Evolutionary conservation across 805 yeast genomes (phyloP).

Genomic region (Peterozyma toletana): DNA sequence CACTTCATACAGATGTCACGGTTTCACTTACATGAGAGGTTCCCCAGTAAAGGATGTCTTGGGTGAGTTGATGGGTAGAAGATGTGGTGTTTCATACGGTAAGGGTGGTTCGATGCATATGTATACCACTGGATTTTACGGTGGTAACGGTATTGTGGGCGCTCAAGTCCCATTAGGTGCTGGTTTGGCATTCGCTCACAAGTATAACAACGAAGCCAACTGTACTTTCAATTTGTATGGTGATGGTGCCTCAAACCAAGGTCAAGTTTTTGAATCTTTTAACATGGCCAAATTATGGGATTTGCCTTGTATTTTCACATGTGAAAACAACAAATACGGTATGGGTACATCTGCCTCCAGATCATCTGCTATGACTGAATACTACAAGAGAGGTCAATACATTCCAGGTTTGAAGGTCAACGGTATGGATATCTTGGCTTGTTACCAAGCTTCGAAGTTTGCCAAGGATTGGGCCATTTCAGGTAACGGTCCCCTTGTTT

Average conservation of each 20-base stretch:
- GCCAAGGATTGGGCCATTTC: constrained; percentile 93
- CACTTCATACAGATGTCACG: constrained; percentile 98
- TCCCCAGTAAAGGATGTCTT: constrained; percentile 82
- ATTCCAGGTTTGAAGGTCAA: constrained; percentile 97
- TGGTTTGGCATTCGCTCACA: constrained; percentile 97
- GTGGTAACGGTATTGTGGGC: constrained; percentile 99
- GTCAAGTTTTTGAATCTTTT: constrained; percentile 96
- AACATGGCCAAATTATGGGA: constrained; percentile 99
- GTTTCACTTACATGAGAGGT: constrained; percentile 95
- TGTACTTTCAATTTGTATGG: constrained; percentile 91
- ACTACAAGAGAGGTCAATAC: constrained; percentile 98
- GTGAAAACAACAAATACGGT: constrained; percentile 99
- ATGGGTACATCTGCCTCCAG: constrained; percentile 99
- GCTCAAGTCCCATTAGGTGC: constrained; percentile 99
- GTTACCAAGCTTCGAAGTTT: constrained; percentile 91
- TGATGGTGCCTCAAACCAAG: constrained; percentile 99
- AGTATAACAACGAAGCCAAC: constrained; percentile 72
- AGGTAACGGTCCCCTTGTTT: constrained; percentile 93
- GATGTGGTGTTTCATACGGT: constrained; percentile 92
- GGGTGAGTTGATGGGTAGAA: constrained; percentile 96
- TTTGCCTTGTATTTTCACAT: constrained; percentile 88
- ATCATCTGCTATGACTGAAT: constrained; percentile 94
- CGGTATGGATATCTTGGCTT: constrained; percentile 97
- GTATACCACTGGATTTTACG: constrained; percentile 92
- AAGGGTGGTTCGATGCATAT: constrained; percentile 99